These are phyloP conservation scores for Batrachochytrium dendrobatidis DNA, from an alignment of 371 early-diverging fungal genomes.

Conservation along the genomic window DNA sequence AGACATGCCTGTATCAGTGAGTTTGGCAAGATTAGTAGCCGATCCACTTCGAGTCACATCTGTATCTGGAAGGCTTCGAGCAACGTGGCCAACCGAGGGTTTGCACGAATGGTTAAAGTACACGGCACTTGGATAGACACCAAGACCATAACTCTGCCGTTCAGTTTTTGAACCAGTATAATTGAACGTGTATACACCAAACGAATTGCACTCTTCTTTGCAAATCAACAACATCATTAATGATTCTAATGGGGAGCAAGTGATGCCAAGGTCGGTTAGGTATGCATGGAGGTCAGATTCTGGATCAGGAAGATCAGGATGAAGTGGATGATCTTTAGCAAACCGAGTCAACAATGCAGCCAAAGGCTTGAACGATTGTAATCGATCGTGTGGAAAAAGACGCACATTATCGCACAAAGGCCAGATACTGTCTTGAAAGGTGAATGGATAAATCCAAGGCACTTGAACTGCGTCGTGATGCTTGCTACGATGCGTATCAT, in stretches of 20 bases:
- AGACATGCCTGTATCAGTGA: background rate
- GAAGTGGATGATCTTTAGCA: slow-evolving; percentile 9
- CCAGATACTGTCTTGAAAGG: slow-evolving; percentile 12
- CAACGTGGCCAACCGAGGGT: slow-evolving; percentile 55
- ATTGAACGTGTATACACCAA: slow-evolving; percentile 35
- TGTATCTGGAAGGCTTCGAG: background rate
- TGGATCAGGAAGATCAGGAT: background rate
- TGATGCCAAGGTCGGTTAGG: background rate
- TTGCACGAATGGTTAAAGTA: slow-evolving; percentile 77
- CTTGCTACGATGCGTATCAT: background rate
- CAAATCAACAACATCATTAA: slow-evolving; percentile 21
- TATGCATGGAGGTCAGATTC: background rate
- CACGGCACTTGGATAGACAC: slow-evolving; percentile 61
- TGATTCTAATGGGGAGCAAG: slow-evolving; percentile 7
- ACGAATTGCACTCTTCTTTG: slow-evolving; percentile 44
- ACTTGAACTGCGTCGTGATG: too few species aligned
- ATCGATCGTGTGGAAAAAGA: slow-evolving; percentile 8
- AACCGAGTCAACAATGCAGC: slow-evolving; percentile 11
- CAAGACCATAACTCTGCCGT: slow-evolving; percentile 47
- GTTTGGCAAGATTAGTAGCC: background rate
- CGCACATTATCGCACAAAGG: slow-evolving; percentile 20
- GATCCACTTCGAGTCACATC: background rate
- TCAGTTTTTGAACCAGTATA: slow-evolving; percentile 6
- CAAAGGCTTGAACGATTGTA: slow-evolving; percentile 14
- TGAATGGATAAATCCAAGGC: background rate